phyloP scores from a whole-genome alignment of 352 stramenopile species.

The Globisporangium barbulae region DNA sequence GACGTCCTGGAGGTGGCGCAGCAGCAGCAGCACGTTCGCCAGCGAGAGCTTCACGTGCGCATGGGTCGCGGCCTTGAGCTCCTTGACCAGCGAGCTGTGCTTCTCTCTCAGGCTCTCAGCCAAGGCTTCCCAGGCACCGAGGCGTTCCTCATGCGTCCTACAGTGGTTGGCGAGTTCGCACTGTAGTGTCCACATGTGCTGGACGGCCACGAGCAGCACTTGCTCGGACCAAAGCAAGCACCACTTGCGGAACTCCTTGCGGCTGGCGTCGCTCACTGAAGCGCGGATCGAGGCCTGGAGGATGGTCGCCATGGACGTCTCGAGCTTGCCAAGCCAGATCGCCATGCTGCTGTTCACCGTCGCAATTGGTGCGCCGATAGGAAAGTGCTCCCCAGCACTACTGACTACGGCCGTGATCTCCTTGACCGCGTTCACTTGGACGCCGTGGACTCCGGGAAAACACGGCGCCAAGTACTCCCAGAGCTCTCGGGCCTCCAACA shows the following conservation, averaged over 20 bases:
- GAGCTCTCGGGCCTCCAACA: constrained; percentile 23
- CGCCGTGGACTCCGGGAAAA: constrained; percentile 52
- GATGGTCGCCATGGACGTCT: constrained; percentile 57
- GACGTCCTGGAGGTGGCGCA: constrained; percentile 55
- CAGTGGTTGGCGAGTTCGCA: constrained; percentile 43
- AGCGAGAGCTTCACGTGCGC: constrained; percentile 32
- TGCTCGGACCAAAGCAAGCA: constrained; percentile 78
- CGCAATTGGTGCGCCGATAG: constrained; percentile 48
- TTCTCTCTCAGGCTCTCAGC: constrained; percentile 29
- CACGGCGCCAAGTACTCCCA: constrained; percentile 47
- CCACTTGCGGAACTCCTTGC: constrained; percentile 85
- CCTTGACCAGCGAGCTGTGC: constrained; percentile 32
- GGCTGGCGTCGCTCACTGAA: constrained; percentile 51
- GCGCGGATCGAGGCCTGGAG: constrained; percentile 64
- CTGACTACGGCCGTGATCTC: constrained; percentile 63
- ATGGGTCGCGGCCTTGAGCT: constrained; percentile 46
- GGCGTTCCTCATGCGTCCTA: constrained; percentile 15
- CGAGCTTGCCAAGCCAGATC: constrained; percentile 59
- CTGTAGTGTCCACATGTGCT: constrained; percentile 55
- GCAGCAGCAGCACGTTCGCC: constrained; percentile 42
- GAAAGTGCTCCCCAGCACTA: constrained; percentile 44
- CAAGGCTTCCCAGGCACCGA: constrained; percentile 33
- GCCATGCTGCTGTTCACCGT: constrained; percentile 36
- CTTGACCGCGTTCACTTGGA: constrained; percentile 42
- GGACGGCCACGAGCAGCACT: constrained; percentile 50